Conservation (phyloP, 306 rosid genomes). For the Fagus sylvatica region DNA sequence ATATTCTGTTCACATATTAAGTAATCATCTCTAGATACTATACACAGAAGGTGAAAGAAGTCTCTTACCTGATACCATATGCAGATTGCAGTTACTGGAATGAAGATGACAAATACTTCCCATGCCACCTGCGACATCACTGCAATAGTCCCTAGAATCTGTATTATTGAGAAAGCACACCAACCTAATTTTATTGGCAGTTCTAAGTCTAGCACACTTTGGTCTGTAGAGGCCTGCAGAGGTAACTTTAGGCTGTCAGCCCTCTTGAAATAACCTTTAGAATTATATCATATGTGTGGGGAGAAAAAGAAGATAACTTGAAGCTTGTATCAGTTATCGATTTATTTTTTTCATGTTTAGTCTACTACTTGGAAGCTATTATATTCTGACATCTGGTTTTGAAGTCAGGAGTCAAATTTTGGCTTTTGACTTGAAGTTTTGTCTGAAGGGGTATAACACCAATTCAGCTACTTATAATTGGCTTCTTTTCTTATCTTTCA, state of each 20-base stretch:
- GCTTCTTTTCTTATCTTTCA: background rate
- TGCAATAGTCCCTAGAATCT: constrained; percentile 80
- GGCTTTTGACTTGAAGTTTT: background rate
- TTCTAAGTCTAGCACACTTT: constrained; percentile 89
- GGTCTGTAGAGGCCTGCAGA: constrained; percentile 94
- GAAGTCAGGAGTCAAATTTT: background rate
- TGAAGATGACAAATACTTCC: constrained; percentile 89
- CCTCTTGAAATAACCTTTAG: background rate
- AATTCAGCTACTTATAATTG: background rate
- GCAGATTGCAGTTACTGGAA: constrained; percentile 85
- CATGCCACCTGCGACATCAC: constrained; percentile 98
- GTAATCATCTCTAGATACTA: constrained; percentile 1
- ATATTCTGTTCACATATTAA: background rate
- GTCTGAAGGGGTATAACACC: background rate
- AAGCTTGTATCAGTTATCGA: background rate
- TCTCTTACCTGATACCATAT: constrained; percentile 88
- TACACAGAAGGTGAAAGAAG: constrained; percentile 13
- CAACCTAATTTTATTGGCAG: constrained; percentile 74
- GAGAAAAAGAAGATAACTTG: background rate
- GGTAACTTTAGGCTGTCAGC: constrained; percentile 12
- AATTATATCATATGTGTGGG: background rate
- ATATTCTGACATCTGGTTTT: background rate
- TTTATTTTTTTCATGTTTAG: background rate
- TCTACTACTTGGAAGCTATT: background rate
- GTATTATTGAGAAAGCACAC: constrained; percentile 94